phyloP scores from a whole-genome alignment of 2,329 filamentous ascomycete genomes.

The Amylocarpus encephaloides region DNA sequence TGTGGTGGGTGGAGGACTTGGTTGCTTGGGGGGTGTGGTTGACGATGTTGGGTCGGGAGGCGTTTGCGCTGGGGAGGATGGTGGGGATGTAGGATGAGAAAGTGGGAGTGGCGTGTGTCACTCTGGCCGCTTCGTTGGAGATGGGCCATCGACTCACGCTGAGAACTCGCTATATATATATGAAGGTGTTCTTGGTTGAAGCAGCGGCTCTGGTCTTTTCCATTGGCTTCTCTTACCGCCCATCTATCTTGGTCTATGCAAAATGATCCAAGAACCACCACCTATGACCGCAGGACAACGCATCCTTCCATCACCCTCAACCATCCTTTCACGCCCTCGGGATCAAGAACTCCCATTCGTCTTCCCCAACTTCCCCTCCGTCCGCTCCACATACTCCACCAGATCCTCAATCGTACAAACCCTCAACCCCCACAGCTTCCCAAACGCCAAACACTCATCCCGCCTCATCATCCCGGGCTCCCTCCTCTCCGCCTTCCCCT shows the following conservation, averaged over 20 bases:
- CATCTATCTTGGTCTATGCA: background rate
- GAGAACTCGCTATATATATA: no score
- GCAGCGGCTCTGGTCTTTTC: background rate
- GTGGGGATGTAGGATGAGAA: no score
- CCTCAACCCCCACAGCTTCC: conserved; percentile 79
- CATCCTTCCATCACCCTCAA: background rate
- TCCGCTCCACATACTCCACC: conserved; percentile 51
- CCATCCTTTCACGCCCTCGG: background rate
- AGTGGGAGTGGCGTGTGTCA: background rate
- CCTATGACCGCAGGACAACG: background rate
- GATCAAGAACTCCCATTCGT: conserved; percentile 14
- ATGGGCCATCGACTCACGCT: no score
- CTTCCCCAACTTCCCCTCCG: conserved; percentile 27
- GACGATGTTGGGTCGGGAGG: no score
- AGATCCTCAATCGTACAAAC: conserved; percentile 94
- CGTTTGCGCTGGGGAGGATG: no score
- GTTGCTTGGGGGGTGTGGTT: no score
- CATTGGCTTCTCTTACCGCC: background rate
- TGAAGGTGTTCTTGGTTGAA: background rate
- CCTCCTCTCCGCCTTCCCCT: conserved; percentile 57
- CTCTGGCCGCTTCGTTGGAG: no score
- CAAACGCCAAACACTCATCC: conserved; percentile 84
- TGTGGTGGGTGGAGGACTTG: no score
- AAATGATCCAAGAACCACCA: background rate
- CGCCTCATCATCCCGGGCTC: conserved; percentile 86